A percentile compares a stretch with the other conserved stretches of the same genome.
These are phyloP conservation scores for Imleria badia DNA, from an alignment of 768 basidiomycete genomes.

Conservation along the genomic window DNA sequence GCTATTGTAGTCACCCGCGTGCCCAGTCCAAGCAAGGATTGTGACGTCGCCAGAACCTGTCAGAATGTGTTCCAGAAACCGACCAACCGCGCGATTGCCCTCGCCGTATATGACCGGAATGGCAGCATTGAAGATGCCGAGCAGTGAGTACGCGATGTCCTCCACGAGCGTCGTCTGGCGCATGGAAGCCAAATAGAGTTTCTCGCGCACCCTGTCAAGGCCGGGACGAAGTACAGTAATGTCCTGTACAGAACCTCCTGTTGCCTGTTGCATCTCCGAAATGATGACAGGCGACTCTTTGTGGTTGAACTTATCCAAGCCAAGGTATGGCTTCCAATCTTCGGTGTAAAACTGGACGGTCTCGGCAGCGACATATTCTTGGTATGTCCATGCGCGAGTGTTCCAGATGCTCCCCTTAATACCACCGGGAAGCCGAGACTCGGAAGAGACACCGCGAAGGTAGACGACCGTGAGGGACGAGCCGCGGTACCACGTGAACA, in stretches of 20 bases:
- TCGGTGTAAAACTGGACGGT: background rate
- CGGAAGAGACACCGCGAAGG: background rate
- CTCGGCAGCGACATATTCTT: background rate
- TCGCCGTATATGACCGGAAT: background rate
- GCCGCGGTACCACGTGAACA: background rate
- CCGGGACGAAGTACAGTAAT: background rate
- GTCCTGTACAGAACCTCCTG: background rate
- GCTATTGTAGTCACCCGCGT: background rate
- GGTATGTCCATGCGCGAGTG: background rate
- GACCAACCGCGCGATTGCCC: background rate
- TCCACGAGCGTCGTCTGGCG: background rate
- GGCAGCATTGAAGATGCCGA: background rate
- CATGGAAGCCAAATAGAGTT: background rate
- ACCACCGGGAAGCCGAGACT: background rate
- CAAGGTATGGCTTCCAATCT: background rate
- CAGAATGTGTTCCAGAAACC: background rate
- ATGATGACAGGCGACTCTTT: background rate
- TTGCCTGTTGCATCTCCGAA: background rate
- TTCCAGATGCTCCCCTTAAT: background rate
- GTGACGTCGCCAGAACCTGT: background rate
- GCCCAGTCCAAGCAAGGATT: background rate
- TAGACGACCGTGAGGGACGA: background rate
- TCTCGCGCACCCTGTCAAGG: background rate
- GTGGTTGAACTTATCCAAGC: background rate
- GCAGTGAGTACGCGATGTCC: background rate